Conservation (phyloP, 345 rosid genomes). For the Bruguiera parviflora region DNA sequence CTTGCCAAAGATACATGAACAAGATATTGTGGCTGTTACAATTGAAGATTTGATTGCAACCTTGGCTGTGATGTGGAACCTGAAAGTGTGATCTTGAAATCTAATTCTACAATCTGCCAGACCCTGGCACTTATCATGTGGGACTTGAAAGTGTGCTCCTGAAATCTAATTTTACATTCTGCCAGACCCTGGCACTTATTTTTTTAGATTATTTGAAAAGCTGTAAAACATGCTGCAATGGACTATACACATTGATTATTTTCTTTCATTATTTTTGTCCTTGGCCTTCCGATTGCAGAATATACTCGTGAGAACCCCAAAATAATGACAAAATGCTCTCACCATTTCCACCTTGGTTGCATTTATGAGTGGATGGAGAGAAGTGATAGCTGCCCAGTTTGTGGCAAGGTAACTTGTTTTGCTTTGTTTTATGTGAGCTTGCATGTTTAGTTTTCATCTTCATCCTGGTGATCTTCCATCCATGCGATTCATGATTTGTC, state of each 20-base stretch:
- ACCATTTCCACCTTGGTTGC: constrained; percentile 98
- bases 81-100: background rate
- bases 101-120: constrained; percentile 1
- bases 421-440: background rate
- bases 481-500: too few relatives aligned
- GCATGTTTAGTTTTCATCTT: background rate
- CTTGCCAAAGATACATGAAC: too few relatives aligned
- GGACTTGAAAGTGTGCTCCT: background rate
- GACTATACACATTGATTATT: background rate
- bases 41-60: background rate
- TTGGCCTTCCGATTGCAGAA: constrained; percentile 51
- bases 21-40: too few relatives aligned
- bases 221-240: background rate
- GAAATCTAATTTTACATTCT: constrained; percentile 6
- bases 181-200: background rate
- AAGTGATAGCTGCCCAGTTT: constrained; percentile 95
- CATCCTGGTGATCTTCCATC: background rate
- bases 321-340: constrained; percentile 84
- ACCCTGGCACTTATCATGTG: background rate
- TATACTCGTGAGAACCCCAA: constrained; percentile 91
- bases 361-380: constrained; percentile 99
- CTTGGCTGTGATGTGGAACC: background rate
- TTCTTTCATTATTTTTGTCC: background rate
- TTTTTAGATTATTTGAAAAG: background rate
- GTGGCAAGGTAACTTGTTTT: constrained; percentile 73